phyloP scores from a whole-genome alignment of 371 early-diverging fungal species.

The Lichtheimia ornata region DNA sequence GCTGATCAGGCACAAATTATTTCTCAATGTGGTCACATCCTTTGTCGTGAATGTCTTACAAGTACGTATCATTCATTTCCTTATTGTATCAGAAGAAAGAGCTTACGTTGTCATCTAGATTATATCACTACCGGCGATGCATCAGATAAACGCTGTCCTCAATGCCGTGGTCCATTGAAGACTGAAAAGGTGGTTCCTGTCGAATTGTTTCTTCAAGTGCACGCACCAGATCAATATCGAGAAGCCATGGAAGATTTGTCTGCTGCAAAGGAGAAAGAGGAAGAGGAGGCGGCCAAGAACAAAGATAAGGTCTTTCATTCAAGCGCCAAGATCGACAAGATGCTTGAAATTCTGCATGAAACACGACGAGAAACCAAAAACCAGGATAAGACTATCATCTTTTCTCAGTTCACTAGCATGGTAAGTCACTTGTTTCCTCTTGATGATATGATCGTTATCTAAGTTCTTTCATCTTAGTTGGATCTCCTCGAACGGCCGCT shows the following conservation, averaged over 20 bases:
- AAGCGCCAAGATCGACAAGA: conserved; percentile 56
- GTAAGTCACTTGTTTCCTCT: background rate
- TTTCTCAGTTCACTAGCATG: conserved; percentile 73
- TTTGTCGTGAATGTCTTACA: conserved; percentile 45
- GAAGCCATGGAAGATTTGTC: conserved; percentile 3
- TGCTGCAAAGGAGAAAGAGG: conserved; percentile 12
- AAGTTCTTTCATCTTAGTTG: conserved; percentile 27
- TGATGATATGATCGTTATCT: too few species aligned
- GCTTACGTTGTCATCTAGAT: background rate
- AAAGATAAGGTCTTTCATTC: conserved; percentile 8
- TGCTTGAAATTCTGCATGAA: conserved; percentile 47
- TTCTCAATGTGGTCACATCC: conserved; percentile 43
- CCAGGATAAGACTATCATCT: conserved; percentile 75
- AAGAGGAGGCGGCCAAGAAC: background rate
- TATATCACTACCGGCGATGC: background rate
- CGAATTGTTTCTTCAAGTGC: conserved; percentile 28
- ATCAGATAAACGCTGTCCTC: conserved; percentile 27
- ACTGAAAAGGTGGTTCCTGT: conserved; percentile 18
- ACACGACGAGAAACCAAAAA: conserved; percentile 27
- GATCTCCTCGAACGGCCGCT: conserved; percentile 70
- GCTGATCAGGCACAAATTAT: conserved; percentile 35
- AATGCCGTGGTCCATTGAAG: conserved; percentile 38
- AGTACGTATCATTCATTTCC: conserved; percentile 14
- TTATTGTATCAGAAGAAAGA: background rate
- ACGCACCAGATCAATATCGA: conserved; percentile 28